Conservation (phyloP, 352 stramenopile species). For the Globisporangium rhizosaccharum region DNA sequence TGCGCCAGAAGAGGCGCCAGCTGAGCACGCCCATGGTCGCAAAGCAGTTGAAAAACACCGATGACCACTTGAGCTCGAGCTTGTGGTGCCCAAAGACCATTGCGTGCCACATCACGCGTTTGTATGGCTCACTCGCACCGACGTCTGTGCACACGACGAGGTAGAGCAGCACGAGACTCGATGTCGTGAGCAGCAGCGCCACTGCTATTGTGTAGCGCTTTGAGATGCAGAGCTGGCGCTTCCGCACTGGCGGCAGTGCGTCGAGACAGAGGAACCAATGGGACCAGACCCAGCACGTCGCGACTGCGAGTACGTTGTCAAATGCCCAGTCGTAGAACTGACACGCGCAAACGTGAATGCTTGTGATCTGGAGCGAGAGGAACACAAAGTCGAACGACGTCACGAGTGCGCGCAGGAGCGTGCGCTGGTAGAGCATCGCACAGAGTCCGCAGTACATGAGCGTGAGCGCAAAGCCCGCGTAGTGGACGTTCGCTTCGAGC, state of each 20-base stretch:
- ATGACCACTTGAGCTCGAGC: conserved; percentile 15
- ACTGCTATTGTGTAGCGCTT: conserved; percentile 2
- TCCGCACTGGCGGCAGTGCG: conserved; percentile 13
- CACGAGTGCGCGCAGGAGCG: conserved; percentile 6
- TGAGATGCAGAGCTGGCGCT: conserved; percentile 6
- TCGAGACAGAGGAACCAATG: conserved; percentile 18
- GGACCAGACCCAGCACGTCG: conserved; percentile 16
- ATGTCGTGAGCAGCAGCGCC: not conserved
- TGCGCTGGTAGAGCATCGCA: conserved; percentile 6
- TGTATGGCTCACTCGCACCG: conserved; percentile 5
- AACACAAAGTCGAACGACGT: conserved; percentile 26
- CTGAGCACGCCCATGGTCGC: conserved; percentile 12
- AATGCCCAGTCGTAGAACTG: conserved; percentile 14
- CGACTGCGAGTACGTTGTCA: not conserved
- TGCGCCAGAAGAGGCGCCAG: conserved; percentile 18
- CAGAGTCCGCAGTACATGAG: not conserved
- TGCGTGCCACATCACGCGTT: not conserved
- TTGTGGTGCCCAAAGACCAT: no score
- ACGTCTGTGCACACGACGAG: not conserved
- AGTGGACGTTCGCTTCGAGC: not conserved
- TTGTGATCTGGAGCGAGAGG: conserved; percentile 17
- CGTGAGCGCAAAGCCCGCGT: conserved; percentile 2
- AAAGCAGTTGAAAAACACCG: conserved; percentile 20
- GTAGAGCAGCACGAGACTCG: not conserved
- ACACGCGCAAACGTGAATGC: conserved; percentile 14